Conservation (phyloP, 169 alveolate genomes). For the Plasmodium coatneyi region DNA sequence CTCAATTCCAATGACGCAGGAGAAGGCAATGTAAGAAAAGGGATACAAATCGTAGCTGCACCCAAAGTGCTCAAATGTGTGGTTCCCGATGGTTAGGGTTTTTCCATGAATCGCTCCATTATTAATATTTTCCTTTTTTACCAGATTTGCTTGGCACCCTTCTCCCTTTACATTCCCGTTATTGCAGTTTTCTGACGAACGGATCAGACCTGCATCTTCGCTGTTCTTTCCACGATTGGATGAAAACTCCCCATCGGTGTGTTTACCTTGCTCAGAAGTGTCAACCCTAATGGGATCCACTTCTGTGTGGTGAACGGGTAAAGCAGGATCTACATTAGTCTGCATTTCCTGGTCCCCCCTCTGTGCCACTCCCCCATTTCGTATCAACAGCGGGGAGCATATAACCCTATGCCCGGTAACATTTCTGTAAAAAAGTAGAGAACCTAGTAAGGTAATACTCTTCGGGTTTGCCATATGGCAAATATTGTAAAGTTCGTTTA, state of each 20-base stretch:
- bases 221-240: background rate
- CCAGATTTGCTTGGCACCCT: background rate
- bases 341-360: background rate
- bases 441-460: conserved; percentile 29
- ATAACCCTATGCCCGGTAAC: conserved; percentile 74
- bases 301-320: background rate
- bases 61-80: conserved; percentile 55
- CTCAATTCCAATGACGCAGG: conserved; percentile 72
- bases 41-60: conserved; percentile 60
- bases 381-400: conserved; percentile 52
- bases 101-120: background rate
- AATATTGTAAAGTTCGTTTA: conserved; percentile 26
- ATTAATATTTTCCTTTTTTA: background rate
- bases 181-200: background rate
- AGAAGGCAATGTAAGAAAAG: conserved; percentile 69
- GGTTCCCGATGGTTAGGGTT: conserved; percentile 35
- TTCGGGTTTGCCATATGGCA: conserved; percentile 23
- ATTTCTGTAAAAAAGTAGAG: conserved; percentile 71
- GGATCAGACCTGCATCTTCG: background rate
- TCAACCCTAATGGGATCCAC: background rate
- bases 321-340: background rate
- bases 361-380: background rate
- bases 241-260: background rate
- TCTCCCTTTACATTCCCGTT: background rate
- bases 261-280: background rate